phyloP scores from a whole-genome alignment of 2,329 filamentous ascomycete genomes.

The Penicillium psychrosexuale region DNA sequence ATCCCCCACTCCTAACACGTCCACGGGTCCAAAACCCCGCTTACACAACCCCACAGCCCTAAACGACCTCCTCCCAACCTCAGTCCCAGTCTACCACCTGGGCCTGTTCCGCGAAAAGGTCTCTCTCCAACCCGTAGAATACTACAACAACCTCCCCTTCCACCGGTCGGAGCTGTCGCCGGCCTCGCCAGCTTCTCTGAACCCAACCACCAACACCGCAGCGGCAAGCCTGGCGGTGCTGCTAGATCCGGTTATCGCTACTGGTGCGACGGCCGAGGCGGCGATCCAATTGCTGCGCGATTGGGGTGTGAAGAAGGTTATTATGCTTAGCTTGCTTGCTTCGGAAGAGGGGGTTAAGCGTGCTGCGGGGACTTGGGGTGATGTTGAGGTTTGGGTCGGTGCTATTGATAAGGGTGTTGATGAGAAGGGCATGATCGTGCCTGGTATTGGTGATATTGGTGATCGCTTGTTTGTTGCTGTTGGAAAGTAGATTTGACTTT shows the following conservation, averaged over 20 bases:
- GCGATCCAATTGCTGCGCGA: constrained; percentile 86
- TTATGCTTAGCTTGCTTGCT: constrained; percentile 73
- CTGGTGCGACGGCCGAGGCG: constrained; percentile 82
- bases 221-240: constrained; percentile 69
- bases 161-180: constrained; percentile 35
- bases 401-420: constrained; percentile 71
- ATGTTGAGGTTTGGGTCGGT: constrained; percentile 68
- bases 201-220: constrained; percentile 34
- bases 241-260: constrained; percentile 90
- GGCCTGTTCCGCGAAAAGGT: constrained; percentile 89
- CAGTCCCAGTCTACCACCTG: constrained; percentile 86
- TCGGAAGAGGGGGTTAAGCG: constrained; percentile 66
- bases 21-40: background rate
- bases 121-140: constrained; percentile 86
- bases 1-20: background rate
- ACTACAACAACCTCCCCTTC: constrained; percentile 95
- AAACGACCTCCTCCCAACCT: constrained; percentile 73
- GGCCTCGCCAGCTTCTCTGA: constrained; percentile 27
- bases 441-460: constrained; percentile 84
- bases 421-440: constrained; percentile 81
- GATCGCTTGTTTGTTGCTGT: constrained; percentile 86
- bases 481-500: constrained; percentile 60
- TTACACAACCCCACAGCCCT: constrained; percentile 56
- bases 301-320: constrained; percentile 82
- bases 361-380: constrained; percentile 74